These are phyloP conservation scores for Aspergillus taichungensis DNA, from an alignment of 495 filamentous ascomycete species.

Conservation along the genomic window DNA sequence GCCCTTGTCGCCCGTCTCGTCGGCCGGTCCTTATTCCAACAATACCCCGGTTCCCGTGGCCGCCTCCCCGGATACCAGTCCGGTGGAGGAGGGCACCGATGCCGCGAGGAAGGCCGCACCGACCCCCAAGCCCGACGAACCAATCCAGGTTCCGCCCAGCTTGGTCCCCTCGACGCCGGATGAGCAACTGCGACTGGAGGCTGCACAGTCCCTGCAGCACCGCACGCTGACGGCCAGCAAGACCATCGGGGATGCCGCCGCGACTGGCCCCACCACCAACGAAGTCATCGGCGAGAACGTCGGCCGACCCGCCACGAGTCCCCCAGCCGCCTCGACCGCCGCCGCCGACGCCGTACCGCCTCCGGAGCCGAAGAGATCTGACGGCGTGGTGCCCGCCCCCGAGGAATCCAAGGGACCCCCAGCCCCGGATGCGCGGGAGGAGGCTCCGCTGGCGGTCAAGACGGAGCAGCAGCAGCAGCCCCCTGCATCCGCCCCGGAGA, in stretches of 20 bases:
- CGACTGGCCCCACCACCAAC: conserved; percentile 9
- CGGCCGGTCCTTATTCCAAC: conserved; percentile 33
- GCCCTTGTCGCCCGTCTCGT: conserved; percentile 38
- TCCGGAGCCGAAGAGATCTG: conserved; percentile 8
- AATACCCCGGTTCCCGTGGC: conserved; percentile 31
- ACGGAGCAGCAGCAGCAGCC: neutral
- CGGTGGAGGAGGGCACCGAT: conserved; percentile 28
- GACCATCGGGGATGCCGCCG: conserved; percentile 9
- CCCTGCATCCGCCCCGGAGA: conserved; percentile 10
- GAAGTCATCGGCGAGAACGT: conserved; percentile 22
- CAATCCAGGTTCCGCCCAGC: conserved; percentile 12
- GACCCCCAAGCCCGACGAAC: conserved; percentile 17
- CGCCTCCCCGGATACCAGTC: conserved; percentile 34
- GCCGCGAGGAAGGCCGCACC: conserved; percentile 14
- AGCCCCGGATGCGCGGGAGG: too few relatives aligned
- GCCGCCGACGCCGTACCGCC: conserved; percentile 6
- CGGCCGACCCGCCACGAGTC: neutral
- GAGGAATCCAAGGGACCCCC: conserved; percentile 1
- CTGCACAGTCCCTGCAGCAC: conserved; percentile 34
- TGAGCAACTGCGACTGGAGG: conserved; percentile 42
- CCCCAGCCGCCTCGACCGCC: conserved; percentile 19
- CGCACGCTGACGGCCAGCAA: conserved; percentile 15
- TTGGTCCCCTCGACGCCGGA: conserved; percentile 38
- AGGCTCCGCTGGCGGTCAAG: too few relatives aligned
- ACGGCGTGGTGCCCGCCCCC: conserved; percentile 1